Evolutionary conservation across 2,329 filamentous ascomycete species (phyloP).

Genomic region (Pseudogymnoascus sp.): DNA sequence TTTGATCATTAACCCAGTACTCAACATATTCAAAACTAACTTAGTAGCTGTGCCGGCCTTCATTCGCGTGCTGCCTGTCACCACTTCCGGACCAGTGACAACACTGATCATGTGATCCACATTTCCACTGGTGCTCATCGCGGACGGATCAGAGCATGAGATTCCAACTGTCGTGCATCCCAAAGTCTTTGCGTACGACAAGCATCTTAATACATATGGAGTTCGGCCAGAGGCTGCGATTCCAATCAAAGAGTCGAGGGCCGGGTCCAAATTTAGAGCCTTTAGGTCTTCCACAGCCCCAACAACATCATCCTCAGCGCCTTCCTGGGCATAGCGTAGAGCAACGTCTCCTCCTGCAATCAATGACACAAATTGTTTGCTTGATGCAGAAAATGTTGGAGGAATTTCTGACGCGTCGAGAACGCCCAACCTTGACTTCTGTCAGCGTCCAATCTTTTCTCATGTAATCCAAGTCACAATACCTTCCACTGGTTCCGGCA

Average conservation of each 20-base stretch:
- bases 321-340: constrained; percentile 35
- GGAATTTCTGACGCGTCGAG: constrained; percentile 37
- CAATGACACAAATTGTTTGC: constrained; percentile 34
- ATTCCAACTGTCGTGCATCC: constrained; percentile 34
- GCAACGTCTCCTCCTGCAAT: constrained; percentile 37
- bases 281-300: constrained; percentile 24
- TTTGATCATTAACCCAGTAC: constrained; percentile 36
- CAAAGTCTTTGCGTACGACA: constrained; percentile 30
- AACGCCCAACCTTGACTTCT: constrained; percentile 30
- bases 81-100: constrained; percentile 37
- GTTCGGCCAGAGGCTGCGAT: constrained; percentile 39
- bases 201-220: constrained; percentile 35
- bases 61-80: constrained; percentile 40
- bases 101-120: constrained; percentile 31
- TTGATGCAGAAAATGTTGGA: constrained; percentile 35
- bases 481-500: constrained; percentile 39
- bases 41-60: constrained; percentile 41
- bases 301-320: constrained; percentile 33
- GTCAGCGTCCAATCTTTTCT: no score
- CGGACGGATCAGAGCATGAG: constrained; percentile 31
- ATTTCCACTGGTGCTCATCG: constrained; percentile 23
- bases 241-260: constrained; percentile 34
- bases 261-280: constrained; percentile 25
- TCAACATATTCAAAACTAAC: constrained; percentile 38
- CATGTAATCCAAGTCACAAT: neutral